Percentiles rank a stretch among this genome's conserved stretches.
Conservation (phyloP, 1,284 basidiomycete genomes). For the Apiotrichum siamense region DNA sequence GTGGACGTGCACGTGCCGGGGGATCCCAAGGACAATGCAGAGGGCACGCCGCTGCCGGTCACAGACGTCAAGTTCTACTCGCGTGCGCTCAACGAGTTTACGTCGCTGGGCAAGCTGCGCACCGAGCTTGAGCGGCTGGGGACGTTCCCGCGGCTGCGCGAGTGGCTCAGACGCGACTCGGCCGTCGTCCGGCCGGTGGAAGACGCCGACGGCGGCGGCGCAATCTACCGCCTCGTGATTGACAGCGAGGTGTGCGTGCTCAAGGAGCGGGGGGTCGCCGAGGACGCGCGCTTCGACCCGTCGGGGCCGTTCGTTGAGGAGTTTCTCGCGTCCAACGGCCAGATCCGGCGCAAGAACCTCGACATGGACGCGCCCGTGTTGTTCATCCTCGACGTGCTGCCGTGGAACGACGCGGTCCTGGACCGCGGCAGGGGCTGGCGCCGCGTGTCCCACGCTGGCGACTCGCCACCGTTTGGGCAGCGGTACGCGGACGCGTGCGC, state of each 20-base stretch:
- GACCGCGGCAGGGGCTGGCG: not conserved
- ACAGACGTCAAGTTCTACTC: slow-evolving; percentile 26
- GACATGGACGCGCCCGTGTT: slow-evolving; percentile 28
- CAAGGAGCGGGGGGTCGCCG: not conserved
- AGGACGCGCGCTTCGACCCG: too few species aligned
- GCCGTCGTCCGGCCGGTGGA: not conserved
- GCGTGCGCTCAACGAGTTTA: slow-evolving; percentile 33
- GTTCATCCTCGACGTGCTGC: slow-evolving; percentile 38
- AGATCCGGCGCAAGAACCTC: slow-evolving; percentile 22
- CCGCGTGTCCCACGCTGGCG: not conserved
- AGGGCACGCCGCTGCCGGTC: slow-evolving; percentile 1
- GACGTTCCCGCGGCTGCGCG: slow-evolving; percentile 9
- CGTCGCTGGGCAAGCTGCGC: slow-evolving; percentile 25
- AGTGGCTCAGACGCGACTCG: slow-evolving; percentile 19
- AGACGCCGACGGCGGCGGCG: not conserved
- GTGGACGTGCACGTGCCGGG: slow-evolving; percentile 26
- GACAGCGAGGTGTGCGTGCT: slow-evolving; percentile 43
- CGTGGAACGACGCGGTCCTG: slow-evolving; percentile 24
- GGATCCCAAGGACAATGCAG: too few species aligned
- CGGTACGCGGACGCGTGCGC: slow-evolving; percentile 12
- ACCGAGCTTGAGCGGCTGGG: slow-evolving; percentile 19
- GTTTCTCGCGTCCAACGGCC: slow-evolving; percentile 34
- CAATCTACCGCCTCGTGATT: slow-evolving; percentile 37
- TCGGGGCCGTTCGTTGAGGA: slow-evolving; percentile 37
- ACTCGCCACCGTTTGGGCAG: slow-evolving; percentile 22